Conservation (phyloP, 108 stramenopile genomes). For the Pseudonitzschia multiseries region DNA sequence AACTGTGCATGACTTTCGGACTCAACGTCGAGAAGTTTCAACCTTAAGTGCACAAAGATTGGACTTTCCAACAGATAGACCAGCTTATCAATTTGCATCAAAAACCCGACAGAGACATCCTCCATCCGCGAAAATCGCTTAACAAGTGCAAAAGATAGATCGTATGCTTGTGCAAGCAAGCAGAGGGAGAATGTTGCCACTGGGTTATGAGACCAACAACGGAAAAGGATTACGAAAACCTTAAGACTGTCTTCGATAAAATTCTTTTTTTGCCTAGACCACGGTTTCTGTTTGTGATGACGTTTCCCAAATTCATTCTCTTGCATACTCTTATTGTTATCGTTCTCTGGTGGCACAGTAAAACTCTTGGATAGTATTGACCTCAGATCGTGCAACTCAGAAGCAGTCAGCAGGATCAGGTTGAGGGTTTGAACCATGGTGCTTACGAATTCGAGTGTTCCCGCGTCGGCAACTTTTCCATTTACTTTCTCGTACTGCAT, state of each 20-base stretch:
- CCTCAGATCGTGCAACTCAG: constrained; percentile 90
- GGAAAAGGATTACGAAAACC: constrained; percentile 86
- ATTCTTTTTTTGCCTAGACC: constrained; percentile 27
- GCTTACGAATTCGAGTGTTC: constrained; percentile 87
- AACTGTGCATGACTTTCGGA: constrained; percentile 84
- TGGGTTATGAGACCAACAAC: constrained; percentile 97
- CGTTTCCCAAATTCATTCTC: neutral
- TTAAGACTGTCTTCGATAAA: constrained; percentile 46
- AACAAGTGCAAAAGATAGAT: constrained; percentile 90
- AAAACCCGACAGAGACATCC: constrained; percentile 94
- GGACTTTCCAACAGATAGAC: constrained; percentile 97
- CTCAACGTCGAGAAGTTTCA: constrained; percentile 94
- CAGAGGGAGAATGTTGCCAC: constrained; percentile 96
- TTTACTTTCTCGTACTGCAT: constrained; percentile 57
- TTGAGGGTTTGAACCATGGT: constrained; percentile 98
- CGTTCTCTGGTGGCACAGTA: constrained; percentile 3
- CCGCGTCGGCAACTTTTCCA: constrained; percentile 34
- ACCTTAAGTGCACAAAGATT: constrained; percentile 93
- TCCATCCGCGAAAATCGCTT: constrained; percentile 87
- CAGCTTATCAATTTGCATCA: constrained; percentile 98
- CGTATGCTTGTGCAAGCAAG: constrained; percentile 94
- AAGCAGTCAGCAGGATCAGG: constrained; percentile 94
- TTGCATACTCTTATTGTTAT: constrained; percentile 10
- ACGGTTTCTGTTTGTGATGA: constrained; percentile 1
- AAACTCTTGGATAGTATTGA: constrained; percentile 46